Conservation (phyloP, 805 yeast genomes). For the Wickerhamiella occidentalis region DNA sequence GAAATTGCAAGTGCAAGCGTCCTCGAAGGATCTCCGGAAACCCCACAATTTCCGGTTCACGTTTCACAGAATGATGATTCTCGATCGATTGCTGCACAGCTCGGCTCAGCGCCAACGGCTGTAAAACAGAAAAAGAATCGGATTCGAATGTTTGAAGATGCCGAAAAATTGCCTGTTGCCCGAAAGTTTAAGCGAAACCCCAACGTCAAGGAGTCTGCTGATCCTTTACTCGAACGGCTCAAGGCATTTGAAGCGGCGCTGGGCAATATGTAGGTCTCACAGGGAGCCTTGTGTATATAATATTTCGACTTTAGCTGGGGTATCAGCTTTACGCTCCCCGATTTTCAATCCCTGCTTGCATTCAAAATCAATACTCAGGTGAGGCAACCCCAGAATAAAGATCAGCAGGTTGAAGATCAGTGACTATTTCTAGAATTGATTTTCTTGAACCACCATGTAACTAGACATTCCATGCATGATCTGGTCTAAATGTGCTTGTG, state of each 20-base stretch:
- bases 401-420: too few relatives aligned
- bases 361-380: too few relatives aligned
- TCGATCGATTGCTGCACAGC: not conserved
- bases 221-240: not conserved
- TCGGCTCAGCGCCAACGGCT: not conserved
- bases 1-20: not conserved
- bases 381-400: too few relatives aligned
- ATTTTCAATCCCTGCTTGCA: too few relatives aligned
- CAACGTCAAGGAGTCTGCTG: not conserved
- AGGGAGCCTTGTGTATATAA: not conserved
- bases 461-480: too few relatives aligned
- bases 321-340: too few relatives aligned
- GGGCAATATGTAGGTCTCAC: not conserved
- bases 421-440: too few relatives aligned
- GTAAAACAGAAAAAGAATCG: not conserved
- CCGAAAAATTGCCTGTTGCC: not conserved
- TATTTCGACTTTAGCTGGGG: too few relatives aligned
- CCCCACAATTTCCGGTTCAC: not conserved
- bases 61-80: not conserved
- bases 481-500: too few relatives aligned
- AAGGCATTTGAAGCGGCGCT: not conserved
- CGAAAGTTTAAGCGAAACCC: conserved; percentile 2
- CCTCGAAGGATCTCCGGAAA: not conserved
- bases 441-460: too few relatives aligned
- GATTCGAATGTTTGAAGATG: not conserved